Conservation (phyloP, 495 filamentous ascomycete species). For the Astrothelium subdiscretum region DNA sequence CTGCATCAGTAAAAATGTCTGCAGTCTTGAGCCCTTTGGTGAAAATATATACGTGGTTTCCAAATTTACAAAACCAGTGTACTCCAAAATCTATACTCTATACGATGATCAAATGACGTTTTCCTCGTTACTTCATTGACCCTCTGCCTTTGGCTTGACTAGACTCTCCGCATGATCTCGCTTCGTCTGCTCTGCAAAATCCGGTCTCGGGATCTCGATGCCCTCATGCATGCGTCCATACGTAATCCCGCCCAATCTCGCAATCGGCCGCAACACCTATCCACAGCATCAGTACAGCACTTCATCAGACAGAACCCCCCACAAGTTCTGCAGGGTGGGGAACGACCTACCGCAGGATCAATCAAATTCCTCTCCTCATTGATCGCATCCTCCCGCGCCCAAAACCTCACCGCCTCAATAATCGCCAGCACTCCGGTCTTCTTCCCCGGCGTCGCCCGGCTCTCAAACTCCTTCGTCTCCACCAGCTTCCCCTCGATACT, state of each 20-base stretch:
- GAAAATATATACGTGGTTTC: too few relatives aligned
- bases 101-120: background rate
- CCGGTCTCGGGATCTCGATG: slow-evolving; percentile 66
- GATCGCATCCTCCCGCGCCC: slow-evolving; percentile 80
- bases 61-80: background rate
- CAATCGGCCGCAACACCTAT: slow-evolving; percentile 53
- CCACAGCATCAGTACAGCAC: slow-evolving; percentile 1
- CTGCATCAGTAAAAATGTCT: too few relatives aligned
- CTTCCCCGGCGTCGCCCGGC: slow-evolving; percentile 51
- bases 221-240: slow-evolving; percentile 62
- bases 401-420: slow-evolving; percentile 78
- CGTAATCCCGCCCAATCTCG: slow-evolving; percentile 71
- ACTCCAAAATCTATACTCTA: background rate
- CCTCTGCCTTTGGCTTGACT: slow-evolving; percentile 22
- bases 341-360: slow-evolving; percentile 42
- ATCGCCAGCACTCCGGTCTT: slow-evolving; percentile 62
- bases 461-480: slow-evolving; percentile 64
- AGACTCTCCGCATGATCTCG: slow-evolving; percentile 33
- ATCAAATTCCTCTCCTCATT: slow-evolving; percentile 62
- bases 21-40: too few relatives aligned
- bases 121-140: slow-evolving; percentile 8
- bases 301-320: background rate
- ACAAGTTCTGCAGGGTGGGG: slow-evolving; percentile 30
- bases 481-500: slow-evolving; percentile 70
- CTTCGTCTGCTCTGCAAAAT: slow-evolving; percentile 44